A percentile compares a stretch with the other conserved stretches of the same genome.
Conservation (phyloP, 2,329 filamentous ascomycete genomes). For the Periconia sp. region DNA sequence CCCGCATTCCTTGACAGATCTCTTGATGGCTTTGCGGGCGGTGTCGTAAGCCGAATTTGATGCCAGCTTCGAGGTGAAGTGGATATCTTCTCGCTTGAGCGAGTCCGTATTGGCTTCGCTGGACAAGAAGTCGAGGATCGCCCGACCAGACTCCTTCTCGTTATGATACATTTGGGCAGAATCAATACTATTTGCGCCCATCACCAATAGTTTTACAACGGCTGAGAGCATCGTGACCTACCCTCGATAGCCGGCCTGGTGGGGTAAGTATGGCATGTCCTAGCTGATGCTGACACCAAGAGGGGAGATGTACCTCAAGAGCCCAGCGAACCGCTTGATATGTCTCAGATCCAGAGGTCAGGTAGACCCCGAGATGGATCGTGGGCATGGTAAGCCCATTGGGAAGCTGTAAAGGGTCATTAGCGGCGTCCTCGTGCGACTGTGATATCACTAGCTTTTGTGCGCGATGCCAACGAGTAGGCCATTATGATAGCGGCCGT, state of each 20-base stretch:
- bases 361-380: conserved; percentile 76
- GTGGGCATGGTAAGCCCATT: conserved; percentile 72
- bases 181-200: conserved; percentile 53
- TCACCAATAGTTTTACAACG: conserved; percentile 27
- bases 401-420: conserved; percentile 45
- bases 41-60: conserved; percentile 71
- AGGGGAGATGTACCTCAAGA: conserved; percentile 55
- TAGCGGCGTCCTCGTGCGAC: conserved; percentile 16
- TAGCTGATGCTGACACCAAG: background rate
- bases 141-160: conserved; percentile 71
- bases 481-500: conserved; percentile 8
- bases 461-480: conserved; percentile 50
- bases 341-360: conserved; percentile 69
- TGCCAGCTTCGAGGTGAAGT: conserved; percentile 81
- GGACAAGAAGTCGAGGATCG: conserved; percentile 65
- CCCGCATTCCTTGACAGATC: conserved; percentile 68
- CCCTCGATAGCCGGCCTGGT: conserved; percentile 54
- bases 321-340: conserved; percentile 63
- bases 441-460: conserved; percentile 40
- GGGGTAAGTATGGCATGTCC: conserved; percentile 19
- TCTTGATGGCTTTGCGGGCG: conserved; percentile 69
- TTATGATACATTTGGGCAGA: conserved; percentile 73
- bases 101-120: conserved; percentile 54
- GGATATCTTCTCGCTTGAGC: conserved; percentile 71
- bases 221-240: conserved; percentile 26